Conservation (phyloP, 208 protist genomes). For the Perkinsela sp. region DNA sequence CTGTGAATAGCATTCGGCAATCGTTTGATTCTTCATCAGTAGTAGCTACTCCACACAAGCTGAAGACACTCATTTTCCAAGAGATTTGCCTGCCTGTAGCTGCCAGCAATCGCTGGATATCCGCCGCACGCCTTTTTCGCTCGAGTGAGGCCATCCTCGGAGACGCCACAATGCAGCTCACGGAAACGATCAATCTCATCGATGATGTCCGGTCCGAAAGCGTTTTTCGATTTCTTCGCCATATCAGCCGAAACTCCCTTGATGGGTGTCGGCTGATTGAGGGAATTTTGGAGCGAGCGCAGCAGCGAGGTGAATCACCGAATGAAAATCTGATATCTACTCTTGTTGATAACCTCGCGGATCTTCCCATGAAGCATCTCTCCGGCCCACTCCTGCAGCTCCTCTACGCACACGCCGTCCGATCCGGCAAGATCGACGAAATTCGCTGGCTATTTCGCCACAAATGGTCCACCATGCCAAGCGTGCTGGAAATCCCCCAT, state of each 20-base stretch:
- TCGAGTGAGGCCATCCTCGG: background rate
- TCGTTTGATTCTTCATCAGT: background rate
- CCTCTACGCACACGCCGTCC: too few relatives aligned
- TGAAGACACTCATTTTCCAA: background rate
- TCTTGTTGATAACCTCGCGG: too few relatives aligned
- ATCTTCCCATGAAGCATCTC: too few relatives aligned
- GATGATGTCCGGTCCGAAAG: background rate
- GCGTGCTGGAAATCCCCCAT: too few relatives aligned
- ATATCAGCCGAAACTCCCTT: background rate
- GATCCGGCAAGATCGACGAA: too few relatives aligned
- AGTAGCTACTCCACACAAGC: background rate
- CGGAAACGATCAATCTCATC: background rate
- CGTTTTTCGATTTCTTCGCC: background rate
- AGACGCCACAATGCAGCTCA: background rate
- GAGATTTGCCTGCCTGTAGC: background rate
- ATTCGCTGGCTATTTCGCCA: too few relatives aligned
- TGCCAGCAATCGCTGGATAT: background rate
- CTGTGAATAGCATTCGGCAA: background rate
- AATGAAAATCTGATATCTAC: too few relatives aligned
- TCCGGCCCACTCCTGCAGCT: too few relatives aligned
- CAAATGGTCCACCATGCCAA: too few relatives aligned
- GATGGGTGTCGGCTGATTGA: background rate
- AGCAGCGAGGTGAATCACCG: too few relatives aligned
- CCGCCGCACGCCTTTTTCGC: background rate
- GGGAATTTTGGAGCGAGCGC: too few relatives aligned